A percentile compares a stretch with the other conserved stretches of the same genome.
These are phyloP conservation scores for Rhododendron mucronatum DNA, from an alignment of 148 eudicot genomes.

Conservation along the genomic window DNA sequence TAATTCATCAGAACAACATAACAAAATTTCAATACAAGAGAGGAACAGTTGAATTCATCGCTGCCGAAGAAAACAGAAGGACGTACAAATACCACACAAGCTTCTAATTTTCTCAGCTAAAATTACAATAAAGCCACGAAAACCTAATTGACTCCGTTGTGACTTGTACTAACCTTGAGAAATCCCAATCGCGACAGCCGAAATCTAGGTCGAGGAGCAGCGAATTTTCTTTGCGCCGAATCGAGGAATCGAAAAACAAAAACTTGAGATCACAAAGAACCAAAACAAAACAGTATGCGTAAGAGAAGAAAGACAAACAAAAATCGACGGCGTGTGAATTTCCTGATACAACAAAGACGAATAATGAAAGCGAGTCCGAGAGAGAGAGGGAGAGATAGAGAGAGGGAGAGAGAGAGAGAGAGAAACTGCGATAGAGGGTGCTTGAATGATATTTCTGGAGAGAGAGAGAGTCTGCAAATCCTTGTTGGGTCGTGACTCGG, in stretches of 20 bases:
- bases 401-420: not conserved
- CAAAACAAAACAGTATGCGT: not conserved
- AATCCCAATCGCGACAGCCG: not conserved
- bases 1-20: conserved; percentile 20
- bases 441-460: not conserved
- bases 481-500: not conserved
- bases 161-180: conserved; percentile 8
- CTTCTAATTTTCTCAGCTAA: not conserved
- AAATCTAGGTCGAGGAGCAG: conserved; percentile 1
- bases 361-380: not conserved
- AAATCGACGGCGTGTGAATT: not conserved
- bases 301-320: not conserved
- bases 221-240: not conserved
- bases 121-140: not conserved
- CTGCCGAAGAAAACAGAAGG: not conserved
- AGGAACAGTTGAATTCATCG: not conserved
- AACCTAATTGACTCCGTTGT: conserved; percentile 2
- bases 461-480: not conserved
- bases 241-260: not conserved
- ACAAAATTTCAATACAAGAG: not conserved
- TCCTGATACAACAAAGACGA: not conserved
- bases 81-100: not conserved
- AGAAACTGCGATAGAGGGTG: not conserved
- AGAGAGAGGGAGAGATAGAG: not conserved
- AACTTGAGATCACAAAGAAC: conserved; percentile 15